A percentile compares a stretch with the other conserved stretches of the same genome.
Evolutionary conservation across 2,329 filamentous ascomycete genomes (phyloP).

Genomic region (Dactylonectria estremocensis): DNA sequence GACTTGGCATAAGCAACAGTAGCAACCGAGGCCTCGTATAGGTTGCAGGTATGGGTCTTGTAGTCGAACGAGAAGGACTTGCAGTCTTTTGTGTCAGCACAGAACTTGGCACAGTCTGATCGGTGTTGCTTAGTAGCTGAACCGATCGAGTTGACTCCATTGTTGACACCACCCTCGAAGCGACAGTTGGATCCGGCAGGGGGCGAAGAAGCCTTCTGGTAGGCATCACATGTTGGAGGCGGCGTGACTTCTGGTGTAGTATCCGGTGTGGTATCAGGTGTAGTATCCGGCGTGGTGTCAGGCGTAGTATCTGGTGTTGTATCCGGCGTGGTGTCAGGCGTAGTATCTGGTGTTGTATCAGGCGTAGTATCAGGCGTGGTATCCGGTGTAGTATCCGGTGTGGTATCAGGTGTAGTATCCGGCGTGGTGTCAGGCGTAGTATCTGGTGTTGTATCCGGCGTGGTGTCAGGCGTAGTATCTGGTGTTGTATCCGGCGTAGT

Average conservation of each 20-base stretch:
- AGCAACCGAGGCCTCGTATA: neutral
- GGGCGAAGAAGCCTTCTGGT: neutral
- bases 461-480: neutral
- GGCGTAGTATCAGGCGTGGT: neutral
- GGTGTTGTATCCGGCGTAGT: neutral
- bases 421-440: neutral
- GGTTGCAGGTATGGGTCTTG: neutral
- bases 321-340: neutral
- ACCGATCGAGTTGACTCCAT: neutral
- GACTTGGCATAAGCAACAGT: neutral
- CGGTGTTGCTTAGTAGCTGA: neutral
- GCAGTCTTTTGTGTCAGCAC: neutral
- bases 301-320: neutral
- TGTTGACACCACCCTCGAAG: neutral
- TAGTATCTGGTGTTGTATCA: neutral
- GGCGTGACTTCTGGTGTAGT: neutral
- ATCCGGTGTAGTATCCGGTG: neutral
- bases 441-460: neutral
- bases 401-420: neutral
- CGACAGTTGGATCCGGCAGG: neutral
- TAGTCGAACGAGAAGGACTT: neutral
- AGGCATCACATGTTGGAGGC: neutral
- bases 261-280: neutral
- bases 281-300: neutral
- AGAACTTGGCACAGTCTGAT: slow-evolving; percentile 10